Conservation (phyloP, 192 early-diverging fungal species). For the Coemansia sp. region DNA sequence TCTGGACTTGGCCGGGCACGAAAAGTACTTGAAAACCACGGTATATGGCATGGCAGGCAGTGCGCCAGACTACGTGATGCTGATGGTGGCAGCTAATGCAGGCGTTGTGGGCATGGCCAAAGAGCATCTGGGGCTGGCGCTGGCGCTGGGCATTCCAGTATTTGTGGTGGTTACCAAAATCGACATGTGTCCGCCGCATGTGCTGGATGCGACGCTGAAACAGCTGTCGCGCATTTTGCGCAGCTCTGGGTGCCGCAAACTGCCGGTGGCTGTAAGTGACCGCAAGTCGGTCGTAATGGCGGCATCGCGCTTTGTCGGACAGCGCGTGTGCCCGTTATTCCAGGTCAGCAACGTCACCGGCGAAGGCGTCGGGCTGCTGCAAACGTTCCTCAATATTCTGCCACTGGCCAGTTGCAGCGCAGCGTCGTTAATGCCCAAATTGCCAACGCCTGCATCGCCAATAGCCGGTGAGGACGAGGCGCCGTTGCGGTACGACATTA, state of each 20-base stretch:
- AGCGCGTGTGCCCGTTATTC: conserved; percentile 92
- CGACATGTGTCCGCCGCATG: conserved; percentile 85
- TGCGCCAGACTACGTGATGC: conserved; percentile 88
- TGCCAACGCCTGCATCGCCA: background rate
- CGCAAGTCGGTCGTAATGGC: conserved; percentile 74
- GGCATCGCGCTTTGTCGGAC: conserved; percentile 77
- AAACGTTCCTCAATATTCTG: conserved; percentile 82
- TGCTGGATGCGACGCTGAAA: conserved; percentile 78
- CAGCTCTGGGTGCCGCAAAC: conserved; percentile 85
- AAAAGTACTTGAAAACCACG: conserved; percentile 94
- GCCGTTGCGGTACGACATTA: conserved; percentile 79
- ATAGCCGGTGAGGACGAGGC: conserved; percentile 2
- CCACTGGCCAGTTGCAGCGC: conserved; percentile 55
- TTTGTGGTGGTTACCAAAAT: conserved; percentile 93
- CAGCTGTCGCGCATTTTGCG: conserved; percentile 82
- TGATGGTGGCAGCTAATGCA: conserved; percentile 83
- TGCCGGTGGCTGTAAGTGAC: conserved; percentile 81
- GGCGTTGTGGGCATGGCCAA: conserved; percentile 92
- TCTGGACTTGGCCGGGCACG: conserved; percentile 84
- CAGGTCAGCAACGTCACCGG: conserved; percentile 90
- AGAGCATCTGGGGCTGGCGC: conserved; percentile 86
- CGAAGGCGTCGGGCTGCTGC: conserved; percentile 68
- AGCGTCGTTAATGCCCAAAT: conserved; percentile 25
- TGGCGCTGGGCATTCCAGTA: conserved; percentile 84
- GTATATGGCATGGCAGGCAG: conserved; percentile 93